Evolutionary conservation across 202 grass and related monocot genomes (phyloP).

Genomic region (Zoysia matrella): DNA sequence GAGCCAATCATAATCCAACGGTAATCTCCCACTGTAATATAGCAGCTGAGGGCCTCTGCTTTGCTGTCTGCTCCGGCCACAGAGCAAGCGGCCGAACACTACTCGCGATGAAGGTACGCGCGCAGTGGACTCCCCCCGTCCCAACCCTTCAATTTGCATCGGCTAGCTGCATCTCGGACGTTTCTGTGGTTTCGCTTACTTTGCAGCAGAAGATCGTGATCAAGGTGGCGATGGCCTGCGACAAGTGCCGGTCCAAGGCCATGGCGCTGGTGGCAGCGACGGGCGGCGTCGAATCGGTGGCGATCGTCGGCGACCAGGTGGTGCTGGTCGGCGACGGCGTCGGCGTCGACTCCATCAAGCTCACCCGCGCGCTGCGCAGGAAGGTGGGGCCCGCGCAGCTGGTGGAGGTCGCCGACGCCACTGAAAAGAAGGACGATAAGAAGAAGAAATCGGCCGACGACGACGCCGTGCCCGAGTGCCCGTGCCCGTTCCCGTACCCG

Average conservation of each 20-base stretch:
- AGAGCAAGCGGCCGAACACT: too few species aligned
- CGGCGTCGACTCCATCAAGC: conserved; percentile 49
- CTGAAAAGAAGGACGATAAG: not conserved
- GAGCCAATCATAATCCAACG: too few species aligned
- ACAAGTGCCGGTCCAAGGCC: conserved; percentile 63
- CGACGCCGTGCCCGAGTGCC: not conserved
- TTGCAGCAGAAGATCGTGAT: conserved; percentile 60
- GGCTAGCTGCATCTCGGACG: too few species aligned
- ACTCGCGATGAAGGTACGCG: too few species aligned
- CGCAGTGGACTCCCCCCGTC: too few species aligned
- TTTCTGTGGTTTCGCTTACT: too few species aligned
- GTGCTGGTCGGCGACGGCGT: conserved; percentile 58
- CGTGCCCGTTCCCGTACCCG: too few species aligned
- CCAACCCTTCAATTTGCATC: too few species aligned
- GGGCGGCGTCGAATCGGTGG: conserved; percentile 49
- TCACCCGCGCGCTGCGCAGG: conserved; percentile 50
- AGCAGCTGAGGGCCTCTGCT: too few species aligned
- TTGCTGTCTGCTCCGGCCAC: too few species aligned
- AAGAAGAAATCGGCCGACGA: not conserved
- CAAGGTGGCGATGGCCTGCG: conserved; percentile 52
- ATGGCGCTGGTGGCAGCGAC: conserved; percentile 61
- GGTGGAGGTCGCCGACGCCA: conserved; percentile 36
- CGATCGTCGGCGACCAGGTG: conserved; percentile 53
- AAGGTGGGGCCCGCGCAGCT: conserved; percentile 57
- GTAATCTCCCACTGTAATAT: too few species aligned